Evolutionary conservation across 1,284 basidiomycete genomes (phyloP).

Genomic region (Trichosporon faecale): DNA sequence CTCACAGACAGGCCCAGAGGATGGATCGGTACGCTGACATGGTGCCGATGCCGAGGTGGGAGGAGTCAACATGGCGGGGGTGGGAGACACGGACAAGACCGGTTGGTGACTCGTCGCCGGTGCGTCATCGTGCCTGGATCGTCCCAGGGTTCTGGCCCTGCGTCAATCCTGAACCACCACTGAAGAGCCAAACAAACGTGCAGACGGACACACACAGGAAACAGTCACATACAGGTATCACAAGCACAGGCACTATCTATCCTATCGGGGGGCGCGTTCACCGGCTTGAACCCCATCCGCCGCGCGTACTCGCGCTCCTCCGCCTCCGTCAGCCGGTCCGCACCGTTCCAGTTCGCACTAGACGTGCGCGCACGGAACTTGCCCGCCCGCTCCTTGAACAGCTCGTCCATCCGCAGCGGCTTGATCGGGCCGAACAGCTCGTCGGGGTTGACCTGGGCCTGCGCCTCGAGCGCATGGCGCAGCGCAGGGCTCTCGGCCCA

Average conservation of each 20-base stretch:
- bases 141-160: not conserved
- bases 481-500: constrained; percentile 92
- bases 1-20: constrained; percentile 38
- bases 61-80: not conserved
- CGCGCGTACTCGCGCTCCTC: constrained; percentile 82
- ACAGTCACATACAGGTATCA: not conserved
- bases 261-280: constrained; percentile 18
- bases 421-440: constrained; percentile 83
- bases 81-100: not conserved
- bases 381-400: constrained; percentile 60
- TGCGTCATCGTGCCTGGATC: constrained; percentile 5
- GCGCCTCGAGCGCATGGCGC: constrained; percentile 67
- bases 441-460: constrained; percentile 83
- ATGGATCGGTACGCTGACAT: constrained; percentile 11
- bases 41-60: not conserved
- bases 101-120: not conserved
- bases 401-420: constrained; percentile 71
- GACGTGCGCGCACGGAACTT: constrained; percentile 80
- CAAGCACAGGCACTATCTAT: not conserved
- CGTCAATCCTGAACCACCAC: too few relatives aligned
- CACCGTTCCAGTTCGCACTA: constrained; percentile 87
- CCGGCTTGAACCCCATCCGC: constrained; percentile 74
- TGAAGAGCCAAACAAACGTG: not conserved
- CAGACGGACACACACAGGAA: not conserved
- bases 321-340: constrained; percentile 73